A percentile compares a stretch with the other conserved stretches of the same genome.
Conservation (phyloP, 148 eudicot genomes). For the Rhododendron ferrugineum region DNA sequence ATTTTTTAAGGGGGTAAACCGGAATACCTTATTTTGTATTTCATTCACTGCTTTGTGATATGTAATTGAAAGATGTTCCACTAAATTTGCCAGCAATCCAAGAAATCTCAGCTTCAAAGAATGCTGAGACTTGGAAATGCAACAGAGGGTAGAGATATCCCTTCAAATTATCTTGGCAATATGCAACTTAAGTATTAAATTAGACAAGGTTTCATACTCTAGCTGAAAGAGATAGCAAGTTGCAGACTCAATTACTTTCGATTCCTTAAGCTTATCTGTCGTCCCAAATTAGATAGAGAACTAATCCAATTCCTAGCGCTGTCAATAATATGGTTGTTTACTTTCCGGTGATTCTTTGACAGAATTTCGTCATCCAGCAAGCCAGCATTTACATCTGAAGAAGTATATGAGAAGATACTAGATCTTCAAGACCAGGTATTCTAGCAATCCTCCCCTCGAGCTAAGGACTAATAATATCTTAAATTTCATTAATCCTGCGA, state of each 20-base stretch:
- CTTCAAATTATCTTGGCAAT: neutral
- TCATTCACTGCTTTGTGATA: neutral
- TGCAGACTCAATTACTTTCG: neutral
- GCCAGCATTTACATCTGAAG: constrained; percentile 74
- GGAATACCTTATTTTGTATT: neutral
- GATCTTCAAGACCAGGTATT: constrained; percentile 80
- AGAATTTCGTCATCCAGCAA: constrained; percentile 54
- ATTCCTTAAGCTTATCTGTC: neutral
- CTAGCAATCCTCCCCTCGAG: neutral
- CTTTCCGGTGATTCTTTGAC: constrained; percentile 13
- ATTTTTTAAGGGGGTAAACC: no score
- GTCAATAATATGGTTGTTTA: neutral
- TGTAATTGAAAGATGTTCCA: neutral
- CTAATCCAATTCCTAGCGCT: neutral
- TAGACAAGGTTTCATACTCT: neutral
- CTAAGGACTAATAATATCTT: neutral
- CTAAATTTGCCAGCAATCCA: neutral
- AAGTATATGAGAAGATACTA: constrained; percentile 57
- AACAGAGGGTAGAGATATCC: neutral
- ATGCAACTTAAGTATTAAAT: neutral
- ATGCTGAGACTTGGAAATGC: neutral
- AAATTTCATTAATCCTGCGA: neutral
- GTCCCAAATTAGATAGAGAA: neutral
- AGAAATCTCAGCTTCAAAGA: neutral
- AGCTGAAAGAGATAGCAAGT: neutral